Evolutionary conservation across 2,329 filamentous ascomycete genomes (phyloP), one percentile per base, ranked within the genome.

Genomic region (Cordyceps fumosorosea): DNA sequence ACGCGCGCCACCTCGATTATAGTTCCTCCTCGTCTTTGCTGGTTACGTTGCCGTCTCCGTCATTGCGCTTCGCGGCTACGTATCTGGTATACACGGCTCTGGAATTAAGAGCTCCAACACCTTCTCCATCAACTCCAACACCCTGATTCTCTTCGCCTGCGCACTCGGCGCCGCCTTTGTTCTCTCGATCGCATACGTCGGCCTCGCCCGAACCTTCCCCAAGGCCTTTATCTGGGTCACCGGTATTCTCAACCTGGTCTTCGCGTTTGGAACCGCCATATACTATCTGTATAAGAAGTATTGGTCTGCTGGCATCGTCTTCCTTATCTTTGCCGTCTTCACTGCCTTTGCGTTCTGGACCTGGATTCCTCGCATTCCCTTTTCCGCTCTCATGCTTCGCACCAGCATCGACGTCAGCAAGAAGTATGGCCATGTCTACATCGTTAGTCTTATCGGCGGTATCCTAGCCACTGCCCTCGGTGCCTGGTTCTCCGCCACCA

Each of bases 161-260:
- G 85, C 90, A 8, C 80, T 97, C 8, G 84, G 78, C 18, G 81
- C 92, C 45, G 89, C 91, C 5, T 80, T 93, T 24, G 81, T 90
- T 1, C 78, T 96, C 48, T 93, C 90, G 42, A 89, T 86, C 70
- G 80, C 77, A 24, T 98, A 97, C 72, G 85, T 97, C 68, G 85
- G 86, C 74, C 74, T 87, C 2, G 89, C 90, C 7, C 85, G 91
- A 61, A 77, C 84, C 53, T 93, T 93, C 66, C 92, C 93, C 3
- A 96, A 95, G 76, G 85, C 91, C 70, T 92, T 96, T 68, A 96
- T 97, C 72, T 97, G 91, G 90, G 84, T 92, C 45, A 96, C 92
- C 0, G 91, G 91, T 14, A 93, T 96, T 57, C 79, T 96, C 62
- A 96, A 97, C 74, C 89, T 96, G 69, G 77, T 89, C 60, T 88